Evolutionary conservation across 73 alveolate genomes (phyloP).

Genomic region (Loxodes magnus): DNA sequence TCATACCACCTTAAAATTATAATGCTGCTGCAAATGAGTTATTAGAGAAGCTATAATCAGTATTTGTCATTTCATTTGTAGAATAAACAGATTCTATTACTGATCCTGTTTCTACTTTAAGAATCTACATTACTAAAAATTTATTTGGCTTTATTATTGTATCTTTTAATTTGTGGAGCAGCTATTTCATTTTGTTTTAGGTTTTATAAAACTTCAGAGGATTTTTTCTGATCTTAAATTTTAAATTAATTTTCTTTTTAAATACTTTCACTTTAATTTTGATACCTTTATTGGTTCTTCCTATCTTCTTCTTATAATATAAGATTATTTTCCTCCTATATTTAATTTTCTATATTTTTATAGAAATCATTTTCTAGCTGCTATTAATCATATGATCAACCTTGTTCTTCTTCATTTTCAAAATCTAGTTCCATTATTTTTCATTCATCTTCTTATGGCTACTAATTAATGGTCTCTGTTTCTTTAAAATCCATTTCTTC

Average conservation of each 20-base stretch:
- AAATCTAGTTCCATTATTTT: neutral
- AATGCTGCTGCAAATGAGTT: neutral
- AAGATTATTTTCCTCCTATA: constrained; percentile 14
- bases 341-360: constrained; percentile 5
- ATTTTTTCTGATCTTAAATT: neutral
- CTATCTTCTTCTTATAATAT: constrained; percentile 6
- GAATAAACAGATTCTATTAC: constrained; percentile 4
- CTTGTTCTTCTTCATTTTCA: constrained; percentile 9
- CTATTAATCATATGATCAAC: neutral
- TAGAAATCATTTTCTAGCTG: neutral
- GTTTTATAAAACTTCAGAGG: neutral
- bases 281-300: constrained; percentile 10
- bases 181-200: neutral
- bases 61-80: neutral
- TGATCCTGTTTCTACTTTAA: constrained; percentile 14
- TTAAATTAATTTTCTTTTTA: neutral
- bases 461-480: neutral
- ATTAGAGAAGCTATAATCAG: neutral
- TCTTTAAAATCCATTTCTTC: constrained; percentile 2
- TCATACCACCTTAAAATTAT: constrained; percentile 10
- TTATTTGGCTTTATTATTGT: constrained; percentile 1
- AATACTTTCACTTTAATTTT: neutral
- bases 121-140: neutral
- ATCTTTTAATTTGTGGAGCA: neutral
- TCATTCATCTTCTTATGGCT: constrained; percentile 10